Evolutionary conservation across 495 filamentous ascomycete genomes (phyloP).

Genomic region (Apodospora peruviana): DNA sequence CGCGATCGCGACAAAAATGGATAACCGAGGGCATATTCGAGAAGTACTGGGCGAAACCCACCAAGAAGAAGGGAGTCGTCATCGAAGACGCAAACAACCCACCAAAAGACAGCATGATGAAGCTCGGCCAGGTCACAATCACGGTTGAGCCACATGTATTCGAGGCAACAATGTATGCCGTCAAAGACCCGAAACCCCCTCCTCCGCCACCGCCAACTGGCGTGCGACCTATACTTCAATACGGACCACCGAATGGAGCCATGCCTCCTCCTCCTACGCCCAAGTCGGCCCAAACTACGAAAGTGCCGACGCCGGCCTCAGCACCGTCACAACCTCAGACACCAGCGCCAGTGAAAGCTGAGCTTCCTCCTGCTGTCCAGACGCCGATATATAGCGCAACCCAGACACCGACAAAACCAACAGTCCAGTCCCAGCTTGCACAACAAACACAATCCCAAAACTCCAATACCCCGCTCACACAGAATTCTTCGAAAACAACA

Average conservation of each 20-base stretch:
- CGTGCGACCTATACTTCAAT: constrained; percentile 62
- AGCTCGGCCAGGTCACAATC: constrained; percentile 73
- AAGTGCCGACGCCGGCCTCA: constrained; percentile 7
- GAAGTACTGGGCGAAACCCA: constrained; percentile 88
- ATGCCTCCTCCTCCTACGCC: constrained; percentile 49
- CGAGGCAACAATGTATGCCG: constrained; percentile 77
- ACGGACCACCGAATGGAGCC: constrained; percentile 57
- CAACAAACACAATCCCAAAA: constrained; percentile 14
- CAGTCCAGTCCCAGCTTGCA: constrained; percentile 12
- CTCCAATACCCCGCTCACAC: constrained; percentile 23
- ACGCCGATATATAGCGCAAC: background rate
- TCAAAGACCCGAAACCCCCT: constrained; percentile 62
- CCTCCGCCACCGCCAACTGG: constrained; percentile 21
- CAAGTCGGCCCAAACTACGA: constrained; percentile 15
- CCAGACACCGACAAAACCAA: background rate
- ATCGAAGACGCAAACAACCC: constrained; percentile 72
- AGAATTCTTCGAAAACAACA: constrained; percentile 22
- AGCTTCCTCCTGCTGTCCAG: no score
- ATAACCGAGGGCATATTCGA: constrained; percentile 82
- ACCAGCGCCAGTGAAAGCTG: constrained; percentile 11
- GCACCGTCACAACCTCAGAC: constrained; percentile 4
- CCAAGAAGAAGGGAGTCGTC: constrained; percentile 68
- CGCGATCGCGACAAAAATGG: constrained; percentile 85
- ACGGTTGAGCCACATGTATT: constrained; percentile 89
- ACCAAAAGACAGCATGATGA: constrained; percentile 78